Conservation (phyloP, 2,329 filamentous ascomycete species). For the Herpotrichia juniperi region DNA sequence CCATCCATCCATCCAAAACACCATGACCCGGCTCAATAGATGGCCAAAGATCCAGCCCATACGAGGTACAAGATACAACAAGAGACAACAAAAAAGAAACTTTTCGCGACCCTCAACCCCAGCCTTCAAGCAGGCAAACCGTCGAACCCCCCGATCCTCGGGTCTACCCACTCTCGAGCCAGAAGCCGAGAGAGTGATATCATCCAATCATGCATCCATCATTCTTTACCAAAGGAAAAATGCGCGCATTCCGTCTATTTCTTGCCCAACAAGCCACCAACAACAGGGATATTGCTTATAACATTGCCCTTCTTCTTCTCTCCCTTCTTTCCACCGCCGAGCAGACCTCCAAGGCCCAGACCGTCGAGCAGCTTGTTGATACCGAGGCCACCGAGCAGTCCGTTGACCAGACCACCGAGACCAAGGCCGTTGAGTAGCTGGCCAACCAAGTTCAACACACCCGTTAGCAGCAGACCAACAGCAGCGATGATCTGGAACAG, state of each 20-base stretch:
- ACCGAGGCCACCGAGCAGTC: constrained; percentile 76
- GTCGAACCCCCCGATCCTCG: constrained; percentile 7
- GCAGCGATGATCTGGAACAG: constrained; percentile 91
- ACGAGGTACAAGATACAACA: not conserved
- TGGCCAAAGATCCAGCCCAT: not conserved
- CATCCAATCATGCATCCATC: constrained; percentile 1
- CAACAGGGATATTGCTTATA: constrained; percentile 49
- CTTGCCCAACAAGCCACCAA: constrained; percentile 55
- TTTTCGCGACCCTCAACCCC: not conserved
- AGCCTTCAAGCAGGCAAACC: not conserved
- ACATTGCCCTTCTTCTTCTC: constrained; percentile 54
- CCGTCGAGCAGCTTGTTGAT: constrained; percentile 76
- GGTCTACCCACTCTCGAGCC: not conserved
- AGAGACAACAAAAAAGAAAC: not conserved
- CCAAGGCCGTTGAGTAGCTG: constrained; percentile 80
- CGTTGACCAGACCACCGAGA: constrained; percentile 80
- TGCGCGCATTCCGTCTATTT: constrained; percentile 26
- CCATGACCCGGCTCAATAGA: no score
- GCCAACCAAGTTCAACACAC: constrained; percentile 85
- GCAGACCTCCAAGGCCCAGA: constrained; percentile 67
- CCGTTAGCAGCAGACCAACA: constrained; percentile 80
- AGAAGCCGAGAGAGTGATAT: constrained; percentile 4
- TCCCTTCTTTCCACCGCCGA: constrained; percentile 63
- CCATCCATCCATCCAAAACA: not conserved
- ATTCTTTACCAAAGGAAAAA: constrained; percentile 8